Evolutionary conservation across 768 basidiomycete species (phyloP), one percentile per base, ranked within the genome.

Genomic region (Rhizopogon vinicolor): DNA sequence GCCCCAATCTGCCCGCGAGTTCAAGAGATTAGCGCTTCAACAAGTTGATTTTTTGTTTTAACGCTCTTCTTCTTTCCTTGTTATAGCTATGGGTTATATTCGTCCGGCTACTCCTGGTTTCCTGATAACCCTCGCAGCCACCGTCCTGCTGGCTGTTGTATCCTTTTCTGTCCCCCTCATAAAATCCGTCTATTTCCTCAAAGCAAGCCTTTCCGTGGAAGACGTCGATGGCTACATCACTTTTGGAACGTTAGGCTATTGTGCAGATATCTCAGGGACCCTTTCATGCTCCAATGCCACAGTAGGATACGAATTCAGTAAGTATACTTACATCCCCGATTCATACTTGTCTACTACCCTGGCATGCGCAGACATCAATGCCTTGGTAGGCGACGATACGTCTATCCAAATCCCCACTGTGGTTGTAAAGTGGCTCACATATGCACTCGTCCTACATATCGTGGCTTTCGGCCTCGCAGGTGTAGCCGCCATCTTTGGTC

Each of bases 361-460:
- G 42, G 31, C 45, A 29, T 7, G 49, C 53, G 45, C 59, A 95
- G 93, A 98, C 63, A 83, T 95, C 61, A 92, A 94, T 63, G 66
- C 75, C 39, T 78, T 98, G 2, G 83, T 97, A 33, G 91, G 87
- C 6, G 79, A 91, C 68, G 71, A 77, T 3, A 74, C 81, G 2
- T 63, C 75, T 28, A 72, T 95, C 37, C 69, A 91, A 61, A 91
- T 98, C 50, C 93, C 94, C 1, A 75, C 84, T 54, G 82, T 92
- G 6, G 80, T 86, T 49, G 89, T 94, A 58, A 96, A 97, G 75
- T 98, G 95, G 92, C 75, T 98, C 66, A 98, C 97, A 9, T 96
- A 96, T 65, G 86, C 85, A 22, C 85, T 99, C 60, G 84, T 98
- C 59, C 80, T 98, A 14, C 95, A 98, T 67, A 84, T 97, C 57